Evolutionary conservation across 768 basidiomycete species (phyloP).

Genomic region (Suillus bovinus): DNA sequence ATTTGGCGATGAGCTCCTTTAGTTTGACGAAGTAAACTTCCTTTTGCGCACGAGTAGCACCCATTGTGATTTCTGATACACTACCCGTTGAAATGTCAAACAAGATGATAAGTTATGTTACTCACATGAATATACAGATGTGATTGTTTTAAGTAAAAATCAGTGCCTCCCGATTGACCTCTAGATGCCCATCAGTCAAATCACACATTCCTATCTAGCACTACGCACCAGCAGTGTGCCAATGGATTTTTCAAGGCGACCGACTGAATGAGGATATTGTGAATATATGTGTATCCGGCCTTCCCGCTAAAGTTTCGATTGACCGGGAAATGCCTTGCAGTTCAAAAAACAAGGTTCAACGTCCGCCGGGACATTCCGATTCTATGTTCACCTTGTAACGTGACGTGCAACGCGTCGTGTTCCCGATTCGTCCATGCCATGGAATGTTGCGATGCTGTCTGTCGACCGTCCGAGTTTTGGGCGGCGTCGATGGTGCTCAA

Average conservation of each 20-base stretch:
- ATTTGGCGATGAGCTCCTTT: slow-evolving; percentile 88
- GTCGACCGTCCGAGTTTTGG: slow-evolving; percentile 50
- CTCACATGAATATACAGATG: slow-evolving; percentile 29
- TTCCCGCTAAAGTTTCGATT: slow-evolving; percentile 24
- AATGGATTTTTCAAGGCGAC: slow-evolving; percentile 95
- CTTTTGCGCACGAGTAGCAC: slow-evolving; percentile 88
- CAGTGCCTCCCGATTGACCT: slow-evolving; percentile 95
- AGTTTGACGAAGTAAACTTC: slow-evolving; percentile 90
- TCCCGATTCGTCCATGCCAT: slow-evolving; percentile 45
- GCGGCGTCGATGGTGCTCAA: slow-evolving; percentile 32
- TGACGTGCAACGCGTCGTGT: slow-evolving; percentile 8
- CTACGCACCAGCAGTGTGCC: slow-evolving; percentile 67
- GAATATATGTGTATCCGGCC: slow-evolving; percentile 10
- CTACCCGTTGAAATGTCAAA: background rate
- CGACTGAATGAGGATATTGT: slow-evolving; percentile 30
- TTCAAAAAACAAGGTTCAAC: slow-evolving; percentile 32
- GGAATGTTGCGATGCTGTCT: slow-evolving; percentile 80
- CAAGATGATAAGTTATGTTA: slow-evolving; percentile 4
- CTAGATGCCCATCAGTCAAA: slow-evolving; percentile 36
- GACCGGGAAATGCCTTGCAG: slow-evolving; percentile 25
- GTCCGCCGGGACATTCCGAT: slow-evolving; percentile 24
- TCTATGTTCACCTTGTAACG: background rate
- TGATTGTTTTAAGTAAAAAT: slow-evolving; percentile 24
- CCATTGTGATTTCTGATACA: slow-evolving; percentile 61
- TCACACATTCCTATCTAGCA: background rate